A percentile compares a stretch with the other conserved stretches of the same genome.
phyloP scores from a whole-genome alignment of 2,329 filamentous ascomycete genomes.

The Fusarium praegraminearum region DNA sequence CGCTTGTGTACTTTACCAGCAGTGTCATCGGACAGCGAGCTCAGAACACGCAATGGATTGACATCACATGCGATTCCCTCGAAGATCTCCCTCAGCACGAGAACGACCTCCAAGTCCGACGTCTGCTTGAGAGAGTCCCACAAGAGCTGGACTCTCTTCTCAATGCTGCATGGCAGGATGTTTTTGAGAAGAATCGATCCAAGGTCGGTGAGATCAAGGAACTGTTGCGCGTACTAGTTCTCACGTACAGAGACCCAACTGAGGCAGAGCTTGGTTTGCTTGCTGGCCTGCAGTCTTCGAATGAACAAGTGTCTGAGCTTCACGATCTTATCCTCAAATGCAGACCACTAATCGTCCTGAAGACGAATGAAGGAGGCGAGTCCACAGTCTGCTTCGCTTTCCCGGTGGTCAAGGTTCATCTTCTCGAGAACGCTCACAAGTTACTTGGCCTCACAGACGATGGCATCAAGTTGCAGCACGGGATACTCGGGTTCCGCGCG shows the following conservation, averaged over 20 bases:
- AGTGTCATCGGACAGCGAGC: conserved; percentile 58
- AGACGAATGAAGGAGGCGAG: conserved; percentile 24
- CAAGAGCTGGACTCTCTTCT: conserved; percentile 55
- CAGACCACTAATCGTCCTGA: conserved; percentile 52
- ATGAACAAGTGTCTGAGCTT: conserved; percentile 51
- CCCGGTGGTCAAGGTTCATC: conserved; percentile 54
- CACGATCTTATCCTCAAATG: conserved; percentile 54
- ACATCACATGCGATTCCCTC: conserved; percentile 57
- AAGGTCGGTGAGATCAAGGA: conserved; percentile 57
- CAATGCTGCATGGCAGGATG: conserved; percentile 54
- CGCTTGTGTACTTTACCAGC: conserved; percentile 57
- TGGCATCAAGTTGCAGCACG: conserved; percentile 57
- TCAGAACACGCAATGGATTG: conserved; percentile 59
- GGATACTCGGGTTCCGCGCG: conserved; percentile 54
- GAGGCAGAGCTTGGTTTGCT: conserved; percentile 55
- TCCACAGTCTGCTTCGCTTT: conserved; percentile 25
- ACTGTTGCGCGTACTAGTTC: conserved; percentile 56
- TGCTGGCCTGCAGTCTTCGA: conserved; percentile 50
- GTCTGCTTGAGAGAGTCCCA: conserved; percentile 55
- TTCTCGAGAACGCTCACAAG: conserved; percentile 53
- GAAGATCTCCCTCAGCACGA: conserved; percentile 54
- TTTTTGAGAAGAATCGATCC: conserved; percentile 51
- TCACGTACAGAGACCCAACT: conserved; percentile 57
- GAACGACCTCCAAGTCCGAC: conserved; percentile 55
- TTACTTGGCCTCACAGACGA: conserved; percentile 53